These are phyloP conservation scores for Schrenkiella parvula DNA, from an alignment of 345 rosid species.

Conservation along the genomic window DNA sequence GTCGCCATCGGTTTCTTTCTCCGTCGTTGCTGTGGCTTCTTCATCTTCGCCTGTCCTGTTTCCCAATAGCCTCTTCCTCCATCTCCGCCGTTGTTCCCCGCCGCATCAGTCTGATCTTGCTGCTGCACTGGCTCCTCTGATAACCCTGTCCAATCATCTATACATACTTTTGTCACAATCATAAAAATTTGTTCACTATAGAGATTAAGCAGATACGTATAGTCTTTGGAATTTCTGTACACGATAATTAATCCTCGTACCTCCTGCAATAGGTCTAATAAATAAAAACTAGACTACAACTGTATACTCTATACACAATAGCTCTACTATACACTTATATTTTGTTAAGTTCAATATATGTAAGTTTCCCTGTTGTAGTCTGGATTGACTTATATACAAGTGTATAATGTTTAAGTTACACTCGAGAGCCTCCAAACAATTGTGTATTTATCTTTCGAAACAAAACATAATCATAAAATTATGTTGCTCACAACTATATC, in stretches of 20 bases:
- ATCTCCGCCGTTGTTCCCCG: constrained; percentile 40
- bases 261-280: neutral
- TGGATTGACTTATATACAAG: neutral
- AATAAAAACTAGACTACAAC: neutral
- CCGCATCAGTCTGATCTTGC: constrained; percentile 50
- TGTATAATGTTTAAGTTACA: neutral
- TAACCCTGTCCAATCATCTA: constrained; percentile 50
- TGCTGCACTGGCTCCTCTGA: constrained; percentile 87
- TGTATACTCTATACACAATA: neutral
- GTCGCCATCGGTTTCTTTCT: constrained; percentile 40
- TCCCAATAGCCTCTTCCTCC: constrained; percentile 59
- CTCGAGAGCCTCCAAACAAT: neutral
- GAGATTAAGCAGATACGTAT: neutral
- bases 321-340: neutral
- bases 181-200: neutral
- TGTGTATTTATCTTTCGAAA: neutral
- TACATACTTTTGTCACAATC: neutral
- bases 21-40: constrained; percentile 40
- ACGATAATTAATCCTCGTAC: constrained; percentile 19
- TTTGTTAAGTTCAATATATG: neutral
- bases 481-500: neutral
- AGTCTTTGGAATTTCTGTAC: neutral
- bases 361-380: neutral
- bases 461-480: neutral
- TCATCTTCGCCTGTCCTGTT: constrained; percentile 34